Evolutionary conservation across 2,329 filamentous ascomycete genomes (phyloP).

Genomic region (Diaporthe nobilis): DNA sequence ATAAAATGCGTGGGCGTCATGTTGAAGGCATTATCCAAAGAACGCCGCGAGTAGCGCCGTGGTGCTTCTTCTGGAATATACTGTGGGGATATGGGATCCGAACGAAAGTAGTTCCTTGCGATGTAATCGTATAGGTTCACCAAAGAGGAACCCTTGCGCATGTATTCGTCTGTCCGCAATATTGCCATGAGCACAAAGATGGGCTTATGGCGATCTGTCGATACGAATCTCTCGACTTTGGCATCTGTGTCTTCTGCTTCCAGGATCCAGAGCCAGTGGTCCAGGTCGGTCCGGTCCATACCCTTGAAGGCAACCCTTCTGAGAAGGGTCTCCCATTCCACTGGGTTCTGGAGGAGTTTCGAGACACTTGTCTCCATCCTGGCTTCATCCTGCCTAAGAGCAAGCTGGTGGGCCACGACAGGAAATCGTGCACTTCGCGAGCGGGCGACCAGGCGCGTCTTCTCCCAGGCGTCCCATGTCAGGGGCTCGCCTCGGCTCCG

Average conservation of each 20-base stretch:
- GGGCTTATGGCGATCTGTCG: slow-evolving; percentile 52
- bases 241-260: slow-evolving; percentile 52
- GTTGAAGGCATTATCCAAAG: slow-evolving; percentile 44
- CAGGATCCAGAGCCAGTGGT: slow-evolving; percentile 60
- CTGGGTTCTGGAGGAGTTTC: slow-evolving; percentile 43
- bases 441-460: slow-evolving; percentile 40
- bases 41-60: slow-evolving; percentile 42
- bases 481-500: not conserved
- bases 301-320: slow-evolving; percentile 51
- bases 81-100: slow-evolving; percentile 36
- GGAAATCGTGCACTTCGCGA: slow-evolving; percentile 46
- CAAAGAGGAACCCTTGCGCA: slow-evolving; percentile 51
- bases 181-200: slow-evolving; percentile 57
- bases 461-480: slow-evolving; percentile 33
- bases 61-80: slow-evolving; percentile 40
- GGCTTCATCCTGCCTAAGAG: slow-evolving; percentile 45
- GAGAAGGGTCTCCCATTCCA: slow-evolving; percentile 51
- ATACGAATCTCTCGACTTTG: slow-evolving; percentile 54
- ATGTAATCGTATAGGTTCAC: slow-evolving; percentile 52
- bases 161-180: slow-evolving; percentile 52
- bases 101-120: slow-evolving; percentile 44
- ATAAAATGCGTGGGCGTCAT: slow-evolving; percentile 47
- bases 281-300: slow-evolving; percentile 51
- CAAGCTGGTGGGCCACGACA: slow-evolving; percentile 47
- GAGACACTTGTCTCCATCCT: slow-evolving; percentile 43